Conservation (phyloP, 495 filamentous ascomycete species). For the Xylaria palmicola region DNA sequence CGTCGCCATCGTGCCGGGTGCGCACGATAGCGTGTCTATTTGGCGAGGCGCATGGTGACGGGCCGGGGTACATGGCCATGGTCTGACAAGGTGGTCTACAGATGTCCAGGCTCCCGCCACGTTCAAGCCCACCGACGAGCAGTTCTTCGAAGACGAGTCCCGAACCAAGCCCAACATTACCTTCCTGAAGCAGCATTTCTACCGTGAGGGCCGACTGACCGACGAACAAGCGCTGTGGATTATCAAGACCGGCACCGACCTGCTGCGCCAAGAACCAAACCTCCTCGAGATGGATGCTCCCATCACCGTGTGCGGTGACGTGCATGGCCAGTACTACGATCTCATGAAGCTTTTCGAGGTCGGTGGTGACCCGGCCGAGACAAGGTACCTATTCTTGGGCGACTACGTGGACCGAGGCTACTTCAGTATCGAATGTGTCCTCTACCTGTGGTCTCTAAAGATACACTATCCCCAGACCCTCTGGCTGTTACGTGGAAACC, state of each 20-base stretch:
- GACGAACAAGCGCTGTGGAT: slow-evolving; percentile 98
- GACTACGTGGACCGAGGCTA: slow-evolving; percentile 98
- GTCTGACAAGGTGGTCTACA: slow-evolving; percentile 35
- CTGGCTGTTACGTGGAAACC: slow-evolving; percentile 95
- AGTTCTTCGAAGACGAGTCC: slow-evolving; percentile 70
- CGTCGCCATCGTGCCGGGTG: not conserved
- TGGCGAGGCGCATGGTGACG: not conserved
- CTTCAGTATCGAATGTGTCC: slow-evolving; percentile 98
- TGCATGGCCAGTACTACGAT: slow-evolving; percentile 98
- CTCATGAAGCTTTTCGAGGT: slow-evolving; percentile 99
- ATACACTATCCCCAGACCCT: slow-evolving; percentile 98
- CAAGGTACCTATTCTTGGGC: slow-evolving; percentile 92
- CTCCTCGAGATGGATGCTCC: slow-evolving; percentile 98
- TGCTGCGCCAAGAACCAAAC: slow-evolving; percentile 86
- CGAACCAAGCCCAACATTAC: slow-evolving; percentile 84
- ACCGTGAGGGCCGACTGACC: slow-evolving; percentile 92
- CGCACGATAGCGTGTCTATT: not conserved
- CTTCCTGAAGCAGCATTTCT: slow-evolving; percentile 97
- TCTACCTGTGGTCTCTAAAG: slow-evolving; percentile 97
- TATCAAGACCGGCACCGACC: slow-evolving; percentile 76
- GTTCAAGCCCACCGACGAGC: slow-evolving; percentile 81
- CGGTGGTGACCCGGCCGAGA: slow-evolving; percentile 93
- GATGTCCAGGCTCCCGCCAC: slow-evolving; percentile 97
- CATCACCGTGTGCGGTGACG: slow-evolving; percentile 98
- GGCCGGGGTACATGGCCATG: no score